A percentile compares a stretch with the other conserved stretches of the same genome.
These are phyloP conservation scores for Psilocybe cubensis DNA, from an alignment of 768 basidiomycete species.

Conservation along the genomic window DNA sequence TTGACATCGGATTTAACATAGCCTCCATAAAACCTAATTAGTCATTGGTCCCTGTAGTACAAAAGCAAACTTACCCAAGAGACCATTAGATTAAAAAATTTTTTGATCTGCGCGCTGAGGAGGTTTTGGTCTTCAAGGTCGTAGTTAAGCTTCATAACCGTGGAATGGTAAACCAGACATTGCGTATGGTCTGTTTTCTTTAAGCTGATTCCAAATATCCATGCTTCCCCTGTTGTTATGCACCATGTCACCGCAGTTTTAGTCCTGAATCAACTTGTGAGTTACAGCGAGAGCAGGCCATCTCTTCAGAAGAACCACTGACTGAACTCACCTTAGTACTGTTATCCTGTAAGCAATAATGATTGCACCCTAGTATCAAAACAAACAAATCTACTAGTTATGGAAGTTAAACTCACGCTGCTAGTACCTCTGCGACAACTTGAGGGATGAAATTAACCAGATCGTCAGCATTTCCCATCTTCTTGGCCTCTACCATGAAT, in stretches of 20 bases:
- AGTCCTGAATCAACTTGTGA: neutral
- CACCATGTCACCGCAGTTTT: no score
- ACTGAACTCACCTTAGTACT: neutral
- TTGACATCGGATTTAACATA: no score
- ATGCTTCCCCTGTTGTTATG: neutral
- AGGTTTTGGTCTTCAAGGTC: no score
- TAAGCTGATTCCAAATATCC: neutral
- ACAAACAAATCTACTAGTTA: no score
- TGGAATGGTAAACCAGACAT: neutral
- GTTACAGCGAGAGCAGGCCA: neutral
- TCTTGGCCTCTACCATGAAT: neutral
- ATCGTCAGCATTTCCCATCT: no score
- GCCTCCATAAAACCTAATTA: no score
- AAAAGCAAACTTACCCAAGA: no score
- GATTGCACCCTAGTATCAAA: no score
- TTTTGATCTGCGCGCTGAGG: no score
- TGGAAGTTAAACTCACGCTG: neutral
- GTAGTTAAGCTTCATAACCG: neutral
- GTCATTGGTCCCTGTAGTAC: no score
- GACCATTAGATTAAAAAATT: no score
- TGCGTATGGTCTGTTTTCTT: neutral
- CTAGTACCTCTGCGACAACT: neutral
- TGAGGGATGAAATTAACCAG: neutral
- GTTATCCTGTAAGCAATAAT: neutral
- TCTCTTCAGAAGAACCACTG: no score